Evolutionary conservation across 2,329 filamentous ascomycete genomes (phyloP).

Genomic region (Pestalotiopsis sp.): DNA sequence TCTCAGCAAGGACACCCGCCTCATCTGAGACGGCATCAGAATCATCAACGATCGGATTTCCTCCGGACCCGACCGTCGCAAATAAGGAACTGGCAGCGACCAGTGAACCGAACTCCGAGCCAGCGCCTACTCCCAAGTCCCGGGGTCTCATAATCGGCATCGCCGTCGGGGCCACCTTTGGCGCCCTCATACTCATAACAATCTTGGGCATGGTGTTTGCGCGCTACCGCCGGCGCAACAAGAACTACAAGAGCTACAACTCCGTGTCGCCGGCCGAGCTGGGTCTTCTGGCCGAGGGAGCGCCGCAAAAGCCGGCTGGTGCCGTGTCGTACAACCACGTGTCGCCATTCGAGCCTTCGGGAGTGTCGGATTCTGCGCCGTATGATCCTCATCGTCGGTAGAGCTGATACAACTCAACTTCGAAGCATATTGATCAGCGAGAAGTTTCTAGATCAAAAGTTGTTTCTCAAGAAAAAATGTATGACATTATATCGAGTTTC

Average conservation of each 20-base stretch:
- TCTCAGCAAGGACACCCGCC: not conserved
- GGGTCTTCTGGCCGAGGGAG: not conserved
- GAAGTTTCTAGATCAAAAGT: too few species aligned
- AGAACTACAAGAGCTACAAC: not conserved
- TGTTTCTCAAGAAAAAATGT: too few species aligned
- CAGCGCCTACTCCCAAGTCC: not conserved
- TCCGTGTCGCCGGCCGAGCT: not conserved
- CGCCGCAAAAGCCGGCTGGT: not conserved
- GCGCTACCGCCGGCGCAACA: not conserved
- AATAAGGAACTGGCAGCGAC: not conserved
- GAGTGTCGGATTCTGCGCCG: not conserved
- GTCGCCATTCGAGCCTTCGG: not conserved
- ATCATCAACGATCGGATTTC: not conserved
- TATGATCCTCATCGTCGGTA: slow-evolving; percentile 2
- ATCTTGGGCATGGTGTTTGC: not conserved
- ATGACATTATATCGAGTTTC: too few species aligned
- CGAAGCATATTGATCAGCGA: not conserved
- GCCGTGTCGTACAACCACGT: not conserved
- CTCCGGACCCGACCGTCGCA: not conserved
- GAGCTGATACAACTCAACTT: not conserved
- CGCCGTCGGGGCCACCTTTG: not conserved
- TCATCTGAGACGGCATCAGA: not conserved
- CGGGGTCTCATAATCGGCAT: not conserved
- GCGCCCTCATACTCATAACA: not conserved
- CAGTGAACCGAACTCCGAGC: not conserved